Base-by-base conservation (phyloP, 2,329 filamentous ascomycete species). In the Chaetomiaceae sp. region DNA sequence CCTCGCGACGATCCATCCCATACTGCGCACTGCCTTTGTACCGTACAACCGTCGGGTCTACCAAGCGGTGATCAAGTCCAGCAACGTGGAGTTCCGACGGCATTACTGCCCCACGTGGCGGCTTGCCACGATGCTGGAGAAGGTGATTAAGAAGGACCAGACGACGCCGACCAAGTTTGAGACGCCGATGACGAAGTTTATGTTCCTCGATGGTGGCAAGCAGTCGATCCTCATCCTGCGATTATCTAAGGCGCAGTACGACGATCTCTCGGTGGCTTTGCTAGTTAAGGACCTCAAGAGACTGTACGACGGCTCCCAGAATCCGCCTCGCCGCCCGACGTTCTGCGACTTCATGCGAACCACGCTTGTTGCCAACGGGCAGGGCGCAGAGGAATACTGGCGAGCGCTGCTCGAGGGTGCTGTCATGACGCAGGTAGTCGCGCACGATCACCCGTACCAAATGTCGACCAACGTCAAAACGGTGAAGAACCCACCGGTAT, bases 1-100 rank as follows among this genome's bases (percentile, higher is more conserved):
- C 11, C 62, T 78, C 8, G 62, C 64, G 0, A 60, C 60, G 27
- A 63, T 72, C 29, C 74, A 78, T 34, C 69, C 73, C 0, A 73
- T 76, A 22, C 65, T 82, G 7, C 72, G 76, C 18, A 79, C 78
- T 0, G 69, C 72, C 0, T 81, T 81, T 45, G 65, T 74, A 2
- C 60, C 66, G 0, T 67, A 75, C 38, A 65, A 68, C 10, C 66
- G 72, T 6, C 65, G 64, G 2, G 62, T 76, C 0, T 75, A 71
- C 53, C 74, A 78, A 56, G 71, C 72, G 0, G 67, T 71, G 27
- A 58, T 75, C 29, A 67, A 67, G 38, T 64, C 66, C 2, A 69
- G 66, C 53, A 61, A 58, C 2, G 65, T 71, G 1, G 65, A 71
- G 2, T 76, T 76, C 50, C 60, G 66, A 47, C 65, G 65, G 3